phyloP scores from a whole-genome alignment of 495 filamentous ascomycete genomes.

The Penicillium goetzii region DNA sequence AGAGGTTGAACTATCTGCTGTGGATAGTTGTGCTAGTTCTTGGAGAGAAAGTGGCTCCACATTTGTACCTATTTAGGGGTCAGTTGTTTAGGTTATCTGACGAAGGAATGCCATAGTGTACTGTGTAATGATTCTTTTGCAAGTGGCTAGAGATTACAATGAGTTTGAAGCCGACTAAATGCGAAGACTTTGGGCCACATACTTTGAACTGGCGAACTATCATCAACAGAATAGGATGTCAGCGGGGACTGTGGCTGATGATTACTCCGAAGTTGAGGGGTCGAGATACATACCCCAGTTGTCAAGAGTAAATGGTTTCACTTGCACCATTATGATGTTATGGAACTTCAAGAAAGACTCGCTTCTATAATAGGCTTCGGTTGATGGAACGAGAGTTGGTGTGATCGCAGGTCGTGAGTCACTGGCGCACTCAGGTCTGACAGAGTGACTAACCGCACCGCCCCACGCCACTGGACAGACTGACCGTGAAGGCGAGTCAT shows the following conservation, averaged over 20 bases:
- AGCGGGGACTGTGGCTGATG: background rate
- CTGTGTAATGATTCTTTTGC: background rate
- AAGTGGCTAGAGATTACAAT: background rate
- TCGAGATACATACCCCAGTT: background rate
- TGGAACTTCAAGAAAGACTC: background rate
- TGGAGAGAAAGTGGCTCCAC: background rate
- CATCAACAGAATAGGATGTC: background rate
- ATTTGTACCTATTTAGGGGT: background rate
- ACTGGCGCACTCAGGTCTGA: background rate
- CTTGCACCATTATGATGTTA: background rate
- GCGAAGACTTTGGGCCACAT: background rate
- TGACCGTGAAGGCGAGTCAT: too few species aligned
- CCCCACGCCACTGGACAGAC: background rate
- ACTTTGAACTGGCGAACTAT: slow-evolving; percentile 1
- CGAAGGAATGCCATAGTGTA: background rate
- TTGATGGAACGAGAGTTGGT: background rate
- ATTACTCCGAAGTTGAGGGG: background rate
- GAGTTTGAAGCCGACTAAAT: background rate
- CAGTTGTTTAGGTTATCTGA: background rate
- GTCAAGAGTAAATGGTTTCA: background rate
- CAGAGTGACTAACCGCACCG: background rate
- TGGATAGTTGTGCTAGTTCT: background rate
- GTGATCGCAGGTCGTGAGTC: background rate
- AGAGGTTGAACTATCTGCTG: background rate
- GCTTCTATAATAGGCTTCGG: too few species aligned